These are phyloP conservation scores for Scopulariopsis brevicaulis DNA, from an alignment of 2,329 filamentous ascomycete genomes.

Conservation along the genomic window DNA sequence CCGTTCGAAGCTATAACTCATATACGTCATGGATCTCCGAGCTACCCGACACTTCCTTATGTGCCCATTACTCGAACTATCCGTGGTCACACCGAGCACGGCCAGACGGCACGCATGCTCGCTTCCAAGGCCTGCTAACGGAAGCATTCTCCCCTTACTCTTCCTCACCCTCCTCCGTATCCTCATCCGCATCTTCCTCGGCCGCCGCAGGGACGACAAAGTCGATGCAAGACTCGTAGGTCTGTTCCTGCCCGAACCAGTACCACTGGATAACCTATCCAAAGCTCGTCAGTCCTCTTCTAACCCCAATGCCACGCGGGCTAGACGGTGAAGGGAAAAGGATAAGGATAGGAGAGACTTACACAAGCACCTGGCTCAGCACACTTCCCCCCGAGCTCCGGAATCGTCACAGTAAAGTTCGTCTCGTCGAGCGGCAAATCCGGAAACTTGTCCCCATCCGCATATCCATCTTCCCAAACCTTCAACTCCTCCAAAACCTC, in stretches of 20 bases:
- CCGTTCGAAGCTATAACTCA: too few species aligned
- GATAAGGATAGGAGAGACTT: background rate
- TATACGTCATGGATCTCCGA: too few species aligned
- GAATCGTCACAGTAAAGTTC: constrained; percentile 42
- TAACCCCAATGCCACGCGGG: background rate
- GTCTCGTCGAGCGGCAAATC: constrained; percentile 9
- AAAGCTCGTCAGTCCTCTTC: background rate
- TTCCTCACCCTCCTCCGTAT: too few species aligned
- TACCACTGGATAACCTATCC: constrained; percentile 46
- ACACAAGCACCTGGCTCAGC: constrained; percentile 30
- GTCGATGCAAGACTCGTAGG: constrained; percentile 52
- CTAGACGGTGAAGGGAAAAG: background rate
- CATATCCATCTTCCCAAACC: constrained; percentile 21
- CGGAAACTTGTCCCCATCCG: constrained; percentile 6
- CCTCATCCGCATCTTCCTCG: background rate
- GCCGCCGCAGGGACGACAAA: constrained; percentile 21
- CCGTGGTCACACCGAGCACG: too few species aligned
- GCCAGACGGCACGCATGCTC: too few species aligned
- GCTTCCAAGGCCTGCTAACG: too few species aligned
- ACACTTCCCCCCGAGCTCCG: constrained; percentile 31
- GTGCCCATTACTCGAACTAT: too few species aligned
- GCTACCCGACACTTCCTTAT: too few species aligned
- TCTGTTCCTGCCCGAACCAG: constrained; percentile 48
- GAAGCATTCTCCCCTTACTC: too few species aligned
- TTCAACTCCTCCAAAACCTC: constrained; percentile 34